Base-by-base conservation (phyloP, 73 alveolate species). In the Paraurostyla sp. region DNA sequence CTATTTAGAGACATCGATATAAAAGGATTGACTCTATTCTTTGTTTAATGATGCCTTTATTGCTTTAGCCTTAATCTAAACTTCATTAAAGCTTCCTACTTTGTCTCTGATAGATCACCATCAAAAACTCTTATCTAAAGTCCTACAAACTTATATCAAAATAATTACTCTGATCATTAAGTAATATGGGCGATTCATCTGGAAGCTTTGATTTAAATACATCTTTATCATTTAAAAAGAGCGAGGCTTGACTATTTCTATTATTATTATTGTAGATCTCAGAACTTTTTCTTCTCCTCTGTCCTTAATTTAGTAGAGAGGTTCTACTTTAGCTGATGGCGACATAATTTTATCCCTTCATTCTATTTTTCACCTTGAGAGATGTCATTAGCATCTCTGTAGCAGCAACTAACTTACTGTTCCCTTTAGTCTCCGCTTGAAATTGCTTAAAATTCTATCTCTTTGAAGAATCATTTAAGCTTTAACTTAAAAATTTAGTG, bases 31-130 rank as follows among this genome's bases (percentile, higher is more conserved):
- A n/a, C n/a, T n/a, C n/a, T n/a, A 16, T 22, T 56, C 9, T 30
- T 60, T 60, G 29, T 60, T 27, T 33, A 11, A 20, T 52, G 13
- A 13, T 6, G 23, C 69, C 13, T 52, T 52, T 52, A n/a, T n/a
- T 52, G 23, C 13, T 18, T 20, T 29, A 29, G 78, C 25, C 78
- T 60, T 23, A 29, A 16, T 60, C 78, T 60, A 60, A 60, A 60
- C 25, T 60, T 60, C 25, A 29, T 11, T 23, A 60, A 60, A 9
- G 78, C 78, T 33, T 60, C 78, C 23, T 60, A 27, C 25, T 60
- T 60, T 3, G 78, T 60, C 32, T 60, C 78, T 29, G 78, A 60
- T 60, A 60, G 50, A 60, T 60, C 78, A 7, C 78, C 78, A 60
- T 60, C 78, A 33, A 60, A 60, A 7, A 60, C 78, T 60, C 78